Base-by-base conservation (phyloP, 495 filamentous ascomycete genomes). In the Aspergillus baeticus region DNA sequence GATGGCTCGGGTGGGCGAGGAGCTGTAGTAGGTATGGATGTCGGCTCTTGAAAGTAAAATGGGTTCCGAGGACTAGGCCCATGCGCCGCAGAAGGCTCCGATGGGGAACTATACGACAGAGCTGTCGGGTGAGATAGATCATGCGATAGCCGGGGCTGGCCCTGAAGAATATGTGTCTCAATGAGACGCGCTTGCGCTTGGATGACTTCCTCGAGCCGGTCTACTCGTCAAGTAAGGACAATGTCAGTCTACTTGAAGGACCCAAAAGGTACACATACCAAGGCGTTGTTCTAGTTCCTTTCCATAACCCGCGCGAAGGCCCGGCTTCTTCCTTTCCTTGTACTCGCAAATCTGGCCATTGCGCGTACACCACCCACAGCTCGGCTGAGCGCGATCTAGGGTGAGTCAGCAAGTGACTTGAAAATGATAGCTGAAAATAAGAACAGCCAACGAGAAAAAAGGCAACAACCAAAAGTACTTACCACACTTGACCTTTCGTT, bases 361-460 rank as follows among this genome's bases (percentile, higher is more conserved):
- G 52, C 89, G 84, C 61, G 77, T 78, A 65, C 91, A 96, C 91
- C 91, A 95, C 41, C 91, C 91, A 70, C 91, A 96, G 54, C 84
- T 85, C 8, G 91, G 91, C 54, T 92, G 89, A 10, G 85, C 82
- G 20, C 90, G 85, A 74, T 94, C 75, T 77, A 46, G 2, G 20
- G 20, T 13, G 41, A 52, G 54, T 41, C 38, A 49, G 14, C 35
- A 10, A 38, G 29, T 11, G 43, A 39, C 26, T 15, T 31, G 35
- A 45, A 22, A 42, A 8, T 29, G 8, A 8, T 3, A 29, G 26
- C 26, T 29, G 26, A 29, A 29, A 8, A n/a, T n/a, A 29, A 29
- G 26, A 29, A 29, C 26, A 29, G 8, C 8, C 3, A 29, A 29
- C 4, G 21, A 26, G 17, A 33, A 5, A 31, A 41, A n/a, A 35